phyloP scores from a whole-genome alignment of 495 filamentous ascomycete genomes.

The Lasiosphaeria miniovina region DNA sequence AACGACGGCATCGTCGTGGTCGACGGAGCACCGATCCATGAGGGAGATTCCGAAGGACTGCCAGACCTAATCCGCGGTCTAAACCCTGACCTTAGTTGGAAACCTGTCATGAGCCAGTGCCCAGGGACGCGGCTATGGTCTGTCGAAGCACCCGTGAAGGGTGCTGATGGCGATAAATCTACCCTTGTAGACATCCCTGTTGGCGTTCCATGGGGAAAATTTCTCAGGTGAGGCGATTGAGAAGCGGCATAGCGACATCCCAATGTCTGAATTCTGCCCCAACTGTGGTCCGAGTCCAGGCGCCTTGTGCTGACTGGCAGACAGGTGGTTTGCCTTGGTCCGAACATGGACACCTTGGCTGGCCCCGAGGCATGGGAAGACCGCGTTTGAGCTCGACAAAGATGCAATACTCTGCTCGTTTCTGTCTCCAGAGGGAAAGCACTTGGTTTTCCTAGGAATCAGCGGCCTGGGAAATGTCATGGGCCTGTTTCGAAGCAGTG shows the following conservation, averaged over 20 bases:
- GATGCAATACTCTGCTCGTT: constrained; percentile 83
- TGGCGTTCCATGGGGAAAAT: constrained; percentile 57
- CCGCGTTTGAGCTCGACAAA: constrained; percentile 61
- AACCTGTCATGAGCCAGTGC: constrained; percentile 59
- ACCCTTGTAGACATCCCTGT: constrained; percentile 54
- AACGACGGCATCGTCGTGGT: constrained; percentile 64
- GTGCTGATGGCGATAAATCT: constrained; percentile 55
- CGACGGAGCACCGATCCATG: constrained; percentile 23
- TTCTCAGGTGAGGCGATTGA: constrained; percentile 36
- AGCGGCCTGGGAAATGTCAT: constrained; percentile 72
- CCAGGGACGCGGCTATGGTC: constrained; percentile 71
- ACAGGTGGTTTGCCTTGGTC: constrained; percentile 73
- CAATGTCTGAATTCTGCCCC: background rate
- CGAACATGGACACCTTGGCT: constrained; percentile 84
- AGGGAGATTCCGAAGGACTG: constrained; percentile 42
- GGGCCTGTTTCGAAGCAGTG: constrained; percentile 66
- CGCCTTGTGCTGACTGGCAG: constrained; percentile 9
- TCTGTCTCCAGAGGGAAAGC: constrained; percentile 66
- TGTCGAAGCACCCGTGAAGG: constrained; percentile 53
- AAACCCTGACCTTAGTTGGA: constrained; percentile 56
- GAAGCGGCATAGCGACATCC: background rate
- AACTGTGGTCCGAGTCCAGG: background rate
- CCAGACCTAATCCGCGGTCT: constrained; percentile 58
- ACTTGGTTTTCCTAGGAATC: constrained; percentile 79
- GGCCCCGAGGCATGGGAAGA: constrained; percentile 77